phyloP scores from a whole-genome alignment of 495 filamentous ascomycete species.

The Staphylotrichum tortipilum region DNA sequence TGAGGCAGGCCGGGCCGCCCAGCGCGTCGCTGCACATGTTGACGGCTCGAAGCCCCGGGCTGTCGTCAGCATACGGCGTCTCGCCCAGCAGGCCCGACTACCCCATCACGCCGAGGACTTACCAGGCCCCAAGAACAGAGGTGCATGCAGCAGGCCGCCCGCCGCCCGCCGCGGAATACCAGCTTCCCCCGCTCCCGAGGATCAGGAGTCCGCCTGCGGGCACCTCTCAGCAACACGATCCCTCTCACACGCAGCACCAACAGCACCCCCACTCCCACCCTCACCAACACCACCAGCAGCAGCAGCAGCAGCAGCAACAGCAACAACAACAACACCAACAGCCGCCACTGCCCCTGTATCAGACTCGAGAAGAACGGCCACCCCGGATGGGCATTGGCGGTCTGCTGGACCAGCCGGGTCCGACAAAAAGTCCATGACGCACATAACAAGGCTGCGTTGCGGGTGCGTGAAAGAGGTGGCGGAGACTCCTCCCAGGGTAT shows the following conservation, averaged over 20 bases:
- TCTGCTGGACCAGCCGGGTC: slow-evolving; percentile 39
- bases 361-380: slow-evolving; percentile 37
- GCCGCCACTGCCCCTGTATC: slow-evolving; percentile 14
- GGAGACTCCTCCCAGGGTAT: no score
- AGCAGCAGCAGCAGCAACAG: slow-evolving; percentile 8
- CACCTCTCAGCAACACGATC: slow-evolving; percentile 9
- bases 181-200: slow-evolving; percentile 34
- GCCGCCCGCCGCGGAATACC: slow-evolving; percentile 32
- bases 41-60: slow-evolving; percentile 21
- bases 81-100: slow-evolving; percentile 35
- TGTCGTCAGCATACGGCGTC: slow-evolving; percentile 29
- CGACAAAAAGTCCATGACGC: slow-evolving; percentile 15
- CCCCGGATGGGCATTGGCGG: slow-evolving; percentile 50
- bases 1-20: slow-evolving; percentile 23
- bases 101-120: slow-evolving; percentile 26
- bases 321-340: not conserved
- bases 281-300: not conserved
- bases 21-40: slow-evolving; percentile 25
- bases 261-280: not conserved
- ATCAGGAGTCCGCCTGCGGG: slow-evolving; percentile 38
- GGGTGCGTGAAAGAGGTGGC: not conserved
- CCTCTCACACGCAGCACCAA: slow-evolving; percentile 5
- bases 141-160: slow-evolving; percentile 23
- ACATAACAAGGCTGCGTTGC: no score
- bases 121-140: slow-evolving; percentile 9